Evolutionary conservation across 2,329 filamentous ascomycete genomes (phyloP).

Genomic region (Cladosporium halotolerans): DNA sequence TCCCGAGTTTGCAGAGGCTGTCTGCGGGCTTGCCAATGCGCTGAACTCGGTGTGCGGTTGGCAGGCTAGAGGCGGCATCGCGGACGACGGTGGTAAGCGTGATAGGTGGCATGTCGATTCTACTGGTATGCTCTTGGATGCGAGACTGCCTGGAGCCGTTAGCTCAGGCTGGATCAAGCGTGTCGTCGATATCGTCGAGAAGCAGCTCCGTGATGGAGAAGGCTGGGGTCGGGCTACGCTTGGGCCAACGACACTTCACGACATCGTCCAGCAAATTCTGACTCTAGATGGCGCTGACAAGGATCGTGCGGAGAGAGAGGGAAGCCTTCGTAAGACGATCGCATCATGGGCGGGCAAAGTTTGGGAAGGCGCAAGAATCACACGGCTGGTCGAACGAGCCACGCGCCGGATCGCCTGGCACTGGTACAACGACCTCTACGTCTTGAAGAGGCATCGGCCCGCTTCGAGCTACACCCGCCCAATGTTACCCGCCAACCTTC

Average conservation of each 20-base stretch:
- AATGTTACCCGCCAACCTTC: conserved; percentile 63
- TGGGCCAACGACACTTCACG: conserved; percentile 34
- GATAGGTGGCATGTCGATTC: conserved; percentile 94
- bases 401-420: conserved; percentile 71
- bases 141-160: conserved; percentile 51
- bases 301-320: conserved; percentile 31
- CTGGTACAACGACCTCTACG: conserved; percentile 80
- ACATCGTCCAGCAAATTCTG: conserved; percentile 42
- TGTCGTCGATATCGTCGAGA: conserved; percentile 84
- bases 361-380: conserved; percentile 82
- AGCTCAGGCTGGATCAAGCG: conserved; percentile 79
- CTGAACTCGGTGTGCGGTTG: conserved; percentile 96
- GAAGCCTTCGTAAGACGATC: conserved; percentile 33
- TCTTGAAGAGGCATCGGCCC: conserved; percentile 53
- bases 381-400: conserved; percentile 78
- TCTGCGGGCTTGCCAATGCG: conserved; percentile 90
- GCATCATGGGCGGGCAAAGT: conserved; percentile 60
- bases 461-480: conserved; percentile 62
- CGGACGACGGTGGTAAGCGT: conserved; percentile 63
- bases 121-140: conserved; percentile 73
- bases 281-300: conserved; percentile 29
- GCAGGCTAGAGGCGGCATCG: conserved; percentile 79
- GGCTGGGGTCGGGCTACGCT: conserved; percentile 74
- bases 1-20: conserved; percentile 91
- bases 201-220: conserved; percentile 79